Conservation (phyloP, 2,329 filamentous ascomycete genomes). For the Paecilomyces niveus region DNA sequence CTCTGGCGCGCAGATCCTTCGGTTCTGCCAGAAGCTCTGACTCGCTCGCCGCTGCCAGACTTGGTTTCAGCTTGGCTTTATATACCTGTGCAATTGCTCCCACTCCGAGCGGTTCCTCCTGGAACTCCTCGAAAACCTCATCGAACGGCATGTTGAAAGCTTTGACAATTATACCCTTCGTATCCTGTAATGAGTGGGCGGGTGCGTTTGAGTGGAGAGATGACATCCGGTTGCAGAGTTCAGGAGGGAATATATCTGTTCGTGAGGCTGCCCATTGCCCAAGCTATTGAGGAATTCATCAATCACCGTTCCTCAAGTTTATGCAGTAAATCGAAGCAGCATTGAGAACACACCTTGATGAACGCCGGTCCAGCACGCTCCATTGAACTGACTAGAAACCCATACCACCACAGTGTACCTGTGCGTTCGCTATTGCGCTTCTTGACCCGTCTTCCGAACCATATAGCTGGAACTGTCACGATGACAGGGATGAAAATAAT, state of each 20-base stretch:
- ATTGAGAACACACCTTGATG: constrained; percentile 65
- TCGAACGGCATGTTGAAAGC: constrained; percentile 80
- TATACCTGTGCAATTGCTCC: constrained; percentile 98
- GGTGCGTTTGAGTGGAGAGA: constrained; percentile 91
- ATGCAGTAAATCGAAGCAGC: neutral
- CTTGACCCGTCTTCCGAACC: constrained; percentile 61
- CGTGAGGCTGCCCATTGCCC: constrained; percentile 98
- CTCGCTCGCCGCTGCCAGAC: constrained; percentile 60
- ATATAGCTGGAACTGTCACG: constrained; percentile 68
- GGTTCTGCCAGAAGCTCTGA: constrained; percentile 46
- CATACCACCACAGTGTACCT: constrained; percentile 92
- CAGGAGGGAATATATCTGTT: constrained; percentile 88
- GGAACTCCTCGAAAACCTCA: constrained; percentile 93
- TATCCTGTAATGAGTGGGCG: constrained; percentile 75
- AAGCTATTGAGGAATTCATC: constrained; percentile 46
- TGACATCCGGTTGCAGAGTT: constrained; percentile 91
- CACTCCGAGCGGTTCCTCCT: constrained; percentile 81
- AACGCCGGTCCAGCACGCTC: constrained; percentile 90
- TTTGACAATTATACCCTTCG: constrained; percentile 68
- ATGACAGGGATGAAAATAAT: constrained; percentile 90
- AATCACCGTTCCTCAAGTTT: neutral
- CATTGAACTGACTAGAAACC: constrained; percentile 80
- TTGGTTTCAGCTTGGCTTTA: constrained; percentile 81
- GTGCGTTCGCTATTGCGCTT: constrained; percentile 65
- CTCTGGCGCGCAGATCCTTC: constrained; percentile 57